These are phyloP conservation scores for Spiromastix sp. DNA, from an alignment of 2,329 filamentous ascomycete genomes.

Conservation along the genomic window DNA sequence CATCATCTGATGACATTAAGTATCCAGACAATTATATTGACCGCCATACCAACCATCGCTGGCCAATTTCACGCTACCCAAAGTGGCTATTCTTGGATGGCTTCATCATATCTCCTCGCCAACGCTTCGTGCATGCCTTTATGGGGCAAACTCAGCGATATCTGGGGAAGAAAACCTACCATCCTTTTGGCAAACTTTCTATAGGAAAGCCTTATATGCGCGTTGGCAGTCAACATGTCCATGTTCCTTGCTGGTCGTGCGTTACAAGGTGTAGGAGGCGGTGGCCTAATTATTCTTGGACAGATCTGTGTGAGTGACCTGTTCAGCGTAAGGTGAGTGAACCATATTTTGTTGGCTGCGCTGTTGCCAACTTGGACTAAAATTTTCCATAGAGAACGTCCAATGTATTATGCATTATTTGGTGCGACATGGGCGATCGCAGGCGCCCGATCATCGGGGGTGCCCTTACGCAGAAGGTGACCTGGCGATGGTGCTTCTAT, in stretches of 20 bases:
- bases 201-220: conserved; percentile 50
- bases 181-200: conserved; percentile 56
- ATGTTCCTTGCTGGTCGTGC: conserved; percentile 54
- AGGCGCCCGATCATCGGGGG: conserved; percentile 52
- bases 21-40: conserved; percentile 26
- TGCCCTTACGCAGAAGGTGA: conserved; percentile 47
- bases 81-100: conserved; percentile 29
- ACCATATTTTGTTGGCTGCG: neutral
- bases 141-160: conserved; percentile 55
- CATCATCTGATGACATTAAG: no score
- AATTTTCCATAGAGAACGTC: conserved; percentile 34
- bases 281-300: conserved; percentile 51
- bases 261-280: conserved; percentile 54
- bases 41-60: conserved; percentile 26
- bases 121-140: conserved; percentile 35
- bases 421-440: conserved; percentile 54
- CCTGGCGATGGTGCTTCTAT: conserved; percentile 53
- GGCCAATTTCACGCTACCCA: conserved; percentile 22
- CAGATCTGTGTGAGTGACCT: conserved; percentile 56
- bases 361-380: neutral
- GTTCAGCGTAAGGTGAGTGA: conserved; percentile 45
- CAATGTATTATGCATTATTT: conserved; percentile 54
- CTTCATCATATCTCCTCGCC: conserved; percentile 25
- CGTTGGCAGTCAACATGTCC: conserved; percentile 44
- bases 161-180: conserved; percentile 56